Percentiles rank a stretch among this genome's conserved stretches.
phyloP scores from a whole-genome alignment of 108 stramenopile species.

The Skeletonema potamos region DNA sequence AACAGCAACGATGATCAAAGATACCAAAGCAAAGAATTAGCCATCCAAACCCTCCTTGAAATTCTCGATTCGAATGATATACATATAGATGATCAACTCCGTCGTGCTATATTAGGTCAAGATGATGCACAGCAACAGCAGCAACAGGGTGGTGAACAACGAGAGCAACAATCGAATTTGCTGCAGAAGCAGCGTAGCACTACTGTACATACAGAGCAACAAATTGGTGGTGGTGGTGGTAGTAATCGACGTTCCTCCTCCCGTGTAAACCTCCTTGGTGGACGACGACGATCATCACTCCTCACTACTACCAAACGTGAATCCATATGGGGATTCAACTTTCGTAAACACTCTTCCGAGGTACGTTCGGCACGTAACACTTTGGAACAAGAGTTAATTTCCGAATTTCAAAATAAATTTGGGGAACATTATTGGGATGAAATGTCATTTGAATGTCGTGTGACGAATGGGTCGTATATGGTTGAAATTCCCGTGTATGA shows the following conservation, averaged over 20 bases:
- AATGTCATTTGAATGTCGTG: constrained; percentile 1
- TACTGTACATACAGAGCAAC: no score
- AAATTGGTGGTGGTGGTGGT: no score
- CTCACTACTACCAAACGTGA: constrained; percentile 16
- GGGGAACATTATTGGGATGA: neutral
- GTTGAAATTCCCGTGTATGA: constrained; percentile 10
- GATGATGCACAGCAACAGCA: constrained; percentile 14
- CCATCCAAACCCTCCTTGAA: constrained; percentile 17
- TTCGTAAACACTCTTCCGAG: constrained; percentile 4
- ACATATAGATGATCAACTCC: constrained; percentile 18
- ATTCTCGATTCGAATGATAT: constrained; percentile 21
- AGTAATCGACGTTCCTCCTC: no score
- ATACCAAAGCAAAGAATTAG: constrained; percentile 2
- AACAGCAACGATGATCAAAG: neutral
- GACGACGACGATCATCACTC: no score
- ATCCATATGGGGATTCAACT: constrained; percentile 5
- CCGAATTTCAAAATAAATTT: neutral
- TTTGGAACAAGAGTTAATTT: neutral
- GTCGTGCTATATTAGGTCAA: constrained; percentile 24
- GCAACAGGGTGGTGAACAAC: neutral
- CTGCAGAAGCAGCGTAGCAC: no score
- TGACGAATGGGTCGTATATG: constrained; percentile 19
- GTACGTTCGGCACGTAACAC: neutral
- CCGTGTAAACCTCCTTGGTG: no score
- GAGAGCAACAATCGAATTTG: no score